Base-by-base conservation (phyloP, 1,284 basidiomycete genomes). In the Boletellus deceptivus region DNA sequence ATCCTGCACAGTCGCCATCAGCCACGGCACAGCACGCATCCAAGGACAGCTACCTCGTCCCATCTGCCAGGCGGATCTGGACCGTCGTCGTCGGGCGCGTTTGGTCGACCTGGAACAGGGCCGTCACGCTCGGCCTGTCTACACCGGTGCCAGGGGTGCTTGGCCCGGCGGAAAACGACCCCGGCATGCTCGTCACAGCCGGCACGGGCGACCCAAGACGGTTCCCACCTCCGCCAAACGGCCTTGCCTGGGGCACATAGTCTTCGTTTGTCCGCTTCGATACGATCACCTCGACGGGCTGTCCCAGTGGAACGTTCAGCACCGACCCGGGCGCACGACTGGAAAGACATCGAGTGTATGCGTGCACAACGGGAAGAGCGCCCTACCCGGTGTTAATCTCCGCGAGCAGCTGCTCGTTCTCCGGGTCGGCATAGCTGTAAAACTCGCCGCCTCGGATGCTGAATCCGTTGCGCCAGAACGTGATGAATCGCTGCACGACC, bases 381-480 rank as follows among this genome's bases (percentile, higher is more conserved):
- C 16, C 49, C 40, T 73, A 91, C 80, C 94, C 94, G 6, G 84
- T 72, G 59, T 93, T 85, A 62, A 98, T 91, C 51, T 90, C 85
- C 1, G 77, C 75, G 4, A 99, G 75, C 16, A 92, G 75, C 52
- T 82, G 78, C 39, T 84, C 77, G 62, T 94, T 86, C 6, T 74
- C 77, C 0, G 93, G 91, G 57, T 94, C 85, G 50, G 92, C 89
- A 66, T 97, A 98, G 36, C 80, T 75, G 78, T 89, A 81, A 50
- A 98, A 75, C 35, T 87, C 85, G 3, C 94, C 93, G 59, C 95
- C 92, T 61, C 96, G 93, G 50, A 99, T 83, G 41, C 86, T 89
- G 72, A 98, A 98, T 0, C 96, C 96, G 58, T 98, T 83, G 33
- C 86, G 78, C 96, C 97, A 99, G 71, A 99, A 93, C 0, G 90